Conservation (phyloP, 129 eudicot species). For the Saposhnikovia divaricata region DNA sequence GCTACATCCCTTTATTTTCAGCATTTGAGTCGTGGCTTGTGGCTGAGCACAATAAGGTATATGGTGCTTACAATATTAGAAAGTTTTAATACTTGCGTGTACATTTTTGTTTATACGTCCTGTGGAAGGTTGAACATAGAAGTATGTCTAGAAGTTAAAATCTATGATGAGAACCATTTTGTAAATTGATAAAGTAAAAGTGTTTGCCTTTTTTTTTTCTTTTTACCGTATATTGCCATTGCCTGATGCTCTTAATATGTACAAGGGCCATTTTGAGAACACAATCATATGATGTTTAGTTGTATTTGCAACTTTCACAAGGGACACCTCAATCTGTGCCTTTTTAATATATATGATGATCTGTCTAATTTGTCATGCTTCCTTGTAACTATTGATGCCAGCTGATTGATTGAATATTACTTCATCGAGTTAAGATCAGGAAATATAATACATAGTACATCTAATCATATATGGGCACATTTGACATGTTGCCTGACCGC, state of each 20-base stretch:
- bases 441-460: neutral
- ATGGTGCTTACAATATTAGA: neutral
- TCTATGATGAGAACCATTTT: neutral
- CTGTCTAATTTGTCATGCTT: neutral
- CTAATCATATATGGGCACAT: neutral
- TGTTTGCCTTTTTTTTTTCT: no score
- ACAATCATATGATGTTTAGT: no score
- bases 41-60: constrained; percentile 98
- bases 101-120: neutral
- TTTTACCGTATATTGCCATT: neutral
- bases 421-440: neutral
- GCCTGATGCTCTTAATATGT: neutral
- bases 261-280: neutral
- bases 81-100: neutral
- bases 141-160: neutral
- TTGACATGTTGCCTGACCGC: neutral
- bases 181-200: no score
- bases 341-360: neutral
- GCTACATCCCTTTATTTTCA: constrained; percentile 91
- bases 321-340: neutral
- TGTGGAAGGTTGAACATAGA: neutral
- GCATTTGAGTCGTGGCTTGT: constrained; percentile 99
- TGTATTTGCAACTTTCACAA: neutral
- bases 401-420: neutral
- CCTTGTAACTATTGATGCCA: neutral